phyloP scores from a whole-genome alignment of 441 rosid species.

The Pelargonium cotyledonis region DNA sequence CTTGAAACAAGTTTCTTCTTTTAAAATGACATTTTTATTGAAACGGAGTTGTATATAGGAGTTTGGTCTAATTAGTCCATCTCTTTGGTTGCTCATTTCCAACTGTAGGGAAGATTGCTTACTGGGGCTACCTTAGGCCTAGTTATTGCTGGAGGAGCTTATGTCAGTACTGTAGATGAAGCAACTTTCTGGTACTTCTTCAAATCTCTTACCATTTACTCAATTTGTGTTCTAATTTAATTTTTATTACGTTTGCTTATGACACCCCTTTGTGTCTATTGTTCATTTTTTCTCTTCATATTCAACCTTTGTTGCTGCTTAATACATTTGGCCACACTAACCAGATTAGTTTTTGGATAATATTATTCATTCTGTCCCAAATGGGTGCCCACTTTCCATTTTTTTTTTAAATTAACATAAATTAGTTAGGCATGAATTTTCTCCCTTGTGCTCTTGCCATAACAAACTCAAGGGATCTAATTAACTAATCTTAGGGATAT shows the following conservation, averaged over 20 bases:
- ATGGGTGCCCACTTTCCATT: no score
- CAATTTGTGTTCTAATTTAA: background rate
- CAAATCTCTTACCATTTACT: conserved; percentile 2
- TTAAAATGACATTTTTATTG: no score
- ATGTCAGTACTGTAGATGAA: conserved; percentile 92
- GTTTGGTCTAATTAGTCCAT: conserved; percentile 5
- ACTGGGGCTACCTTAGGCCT: conserved; percentile 80
- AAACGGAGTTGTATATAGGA: background rate
- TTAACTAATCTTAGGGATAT: no score
- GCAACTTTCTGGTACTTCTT: conserved; percentile 80
- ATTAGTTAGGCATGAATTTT: no score
- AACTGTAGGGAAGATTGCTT: conserved; percentile 59
- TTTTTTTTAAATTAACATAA: no score
- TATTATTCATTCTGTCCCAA: no score
- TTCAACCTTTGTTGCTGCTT: background rate
- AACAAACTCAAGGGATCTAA: no score
- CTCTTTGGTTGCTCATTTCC: conserved; percentile 8
- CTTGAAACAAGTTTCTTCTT: no score
- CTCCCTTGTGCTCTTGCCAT: no score
- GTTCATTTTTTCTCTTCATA: background rate
- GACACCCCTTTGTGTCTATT: background rate
- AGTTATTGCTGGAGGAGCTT: conserved; percentile 85
- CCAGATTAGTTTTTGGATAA: no score
- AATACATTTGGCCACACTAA: no score
- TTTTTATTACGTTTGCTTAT: background rate